Conservation (phyloP, 2,329 filamentous ascomycete species). For the Stachybotrys elegans region DNA sequence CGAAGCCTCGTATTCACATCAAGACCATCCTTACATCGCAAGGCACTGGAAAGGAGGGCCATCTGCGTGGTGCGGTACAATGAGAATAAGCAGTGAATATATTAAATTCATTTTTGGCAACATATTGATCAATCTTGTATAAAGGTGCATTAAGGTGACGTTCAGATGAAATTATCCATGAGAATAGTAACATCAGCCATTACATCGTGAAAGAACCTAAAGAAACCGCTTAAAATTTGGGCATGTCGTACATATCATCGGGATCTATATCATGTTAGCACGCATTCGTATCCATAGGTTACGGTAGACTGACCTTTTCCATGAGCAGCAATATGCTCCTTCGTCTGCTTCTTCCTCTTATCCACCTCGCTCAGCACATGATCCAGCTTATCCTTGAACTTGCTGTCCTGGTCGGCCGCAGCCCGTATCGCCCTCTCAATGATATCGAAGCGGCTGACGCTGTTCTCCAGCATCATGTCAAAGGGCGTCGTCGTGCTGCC, state of each 20-base stretch:
- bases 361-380: conserved; percentile 42
- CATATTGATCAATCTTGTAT: no score
- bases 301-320: conserved; percentile 40
- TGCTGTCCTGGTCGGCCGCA: conserved; percentile 41
- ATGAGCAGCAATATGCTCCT: conserved; percentile 45
- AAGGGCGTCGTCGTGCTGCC: conserved; percentile 64
- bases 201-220: background rate
- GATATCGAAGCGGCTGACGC: conserved; percentile 55
- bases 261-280: conserved; percentile 12
- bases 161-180: background rate
- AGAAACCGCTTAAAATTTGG: conserved; percentile 9
- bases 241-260: conserved; percentile 14
- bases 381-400: conserved; percentile 38
- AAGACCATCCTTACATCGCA: no score
- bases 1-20: no score
- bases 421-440: conserved; percentile 48
- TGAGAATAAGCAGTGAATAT: background rate
- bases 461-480: conserved; percentile 63
- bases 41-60: no score
- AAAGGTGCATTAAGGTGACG: no score
- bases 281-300: background rate
- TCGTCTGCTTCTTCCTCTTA: conserved; percentile 40
- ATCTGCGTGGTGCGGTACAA: no score
- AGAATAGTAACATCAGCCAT: background rate
- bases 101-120: no score